Conservation (phyloP, 1,139 yeast genomes). For the Kodamaea anthophila region DNA sequence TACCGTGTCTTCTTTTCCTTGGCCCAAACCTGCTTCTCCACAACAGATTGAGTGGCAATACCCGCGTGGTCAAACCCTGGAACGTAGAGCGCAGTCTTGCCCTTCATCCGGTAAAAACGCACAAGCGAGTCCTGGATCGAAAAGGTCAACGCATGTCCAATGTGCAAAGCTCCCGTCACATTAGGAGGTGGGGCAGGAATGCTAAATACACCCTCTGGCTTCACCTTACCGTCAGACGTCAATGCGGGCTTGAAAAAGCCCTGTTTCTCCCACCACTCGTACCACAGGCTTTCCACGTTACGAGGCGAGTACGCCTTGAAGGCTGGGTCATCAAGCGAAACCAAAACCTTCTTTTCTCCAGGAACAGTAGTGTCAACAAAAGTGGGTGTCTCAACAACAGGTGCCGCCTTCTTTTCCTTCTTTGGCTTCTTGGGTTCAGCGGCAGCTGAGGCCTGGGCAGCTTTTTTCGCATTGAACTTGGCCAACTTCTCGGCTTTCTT, state of each 20-base stretch:
- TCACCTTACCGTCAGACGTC: slow-evolving; percentile 63
- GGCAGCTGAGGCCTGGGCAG: slow-evolving; percentile 54
- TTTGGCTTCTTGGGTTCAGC: slow-evolving; percentile 39
- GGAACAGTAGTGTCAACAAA: slow-evolving; percentile 75
- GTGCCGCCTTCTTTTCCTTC: slow-evolving; percentile 67
- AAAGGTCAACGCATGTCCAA: slow-evolving; percentile 96
- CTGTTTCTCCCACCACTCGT: slow-evolving; percentile 91
- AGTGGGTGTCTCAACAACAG: slow-evolving; percentile 69
- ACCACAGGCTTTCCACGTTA: slow-evolving; percentile 96
- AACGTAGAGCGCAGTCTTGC: slow-evolving; percentile 84
- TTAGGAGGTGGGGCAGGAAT: slow-evolving; percentile 99
- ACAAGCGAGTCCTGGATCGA: slow-evolving; percentile 90
- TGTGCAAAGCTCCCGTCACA: slow-evolving; percentile 97
- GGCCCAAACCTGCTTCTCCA: slow-evolving; percentile 92
- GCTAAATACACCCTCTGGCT: slow-evolving; percentile 78
- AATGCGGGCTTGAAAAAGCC: slow-evolving; percentile 88
- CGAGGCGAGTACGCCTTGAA: slow-evolving; percentile 90
- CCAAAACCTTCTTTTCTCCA: slow-evolving; percentile 87
- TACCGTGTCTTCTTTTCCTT: slow-evolving; percentile 86
- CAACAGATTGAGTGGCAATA: slow-evolving; percentile 97
- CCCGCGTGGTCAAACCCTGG: slow-evolving; percentile 99
- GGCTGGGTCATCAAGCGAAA: slow-evolving; percentile 84
- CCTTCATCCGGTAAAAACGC: slow-evolving; percentile 95
- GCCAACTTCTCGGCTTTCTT: slow-evolving; percentile 97
- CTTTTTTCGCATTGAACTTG: slow-evolving; percentile 89